Base-by-base conservation (phyloP, 2,329 filamentous ascomycete genomes). In the Phoma herbarum region DNA sequence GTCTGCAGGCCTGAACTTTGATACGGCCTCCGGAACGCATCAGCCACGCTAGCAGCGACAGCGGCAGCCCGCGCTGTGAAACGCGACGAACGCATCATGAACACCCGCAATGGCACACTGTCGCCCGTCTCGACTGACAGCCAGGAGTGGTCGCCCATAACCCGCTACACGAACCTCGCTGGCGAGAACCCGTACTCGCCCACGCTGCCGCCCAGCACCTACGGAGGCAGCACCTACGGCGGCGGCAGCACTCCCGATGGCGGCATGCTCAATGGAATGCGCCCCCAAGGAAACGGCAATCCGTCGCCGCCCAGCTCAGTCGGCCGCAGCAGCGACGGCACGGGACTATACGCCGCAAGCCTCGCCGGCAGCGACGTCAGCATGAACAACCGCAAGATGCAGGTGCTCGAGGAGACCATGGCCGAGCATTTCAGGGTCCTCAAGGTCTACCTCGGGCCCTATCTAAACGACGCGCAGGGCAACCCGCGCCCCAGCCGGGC, bases 231-330 rank as follows among this genome's bases (percentile, higher is more conserved):
- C 54, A 71, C 66, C 10, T 43, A 43, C 39, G 71, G 79, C 64
- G 75, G 75, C 35, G 78, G 75, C 64, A 72, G 64, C 56, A 70
- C 68, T 66, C 69, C 73, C 49, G 77, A 78, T 75, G 76, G 76
- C 52, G 71, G 71, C 64, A 77, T 81, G 70, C 88, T 85, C 82
- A 77, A 83, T 82, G 79, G 86, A 81, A 78, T 80, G 76, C 73
- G 74, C 69, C 78, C 76, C 69, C 72, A 66, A 62, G 63, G 41
- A 63, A 78, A 78, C 59, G 79, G 79, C 66, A 86, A 86, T 70
- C 86, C 94, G 51, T 97, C 94, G 49, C 93, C 94, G 53, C 94
- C 95, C 25, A 92, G 90, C 64, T 98, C 94, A 5, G 84, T 97
- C 67, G 92, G 90, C 62, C 86, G 91, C 63, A 96, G 92, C 50